A percentile compares a stretch with the other conserved stretches of the same genome.
Conservation (phyloP, 768 basidiomycete genomes). For the Clitopilus passeckerianus region DNA sequence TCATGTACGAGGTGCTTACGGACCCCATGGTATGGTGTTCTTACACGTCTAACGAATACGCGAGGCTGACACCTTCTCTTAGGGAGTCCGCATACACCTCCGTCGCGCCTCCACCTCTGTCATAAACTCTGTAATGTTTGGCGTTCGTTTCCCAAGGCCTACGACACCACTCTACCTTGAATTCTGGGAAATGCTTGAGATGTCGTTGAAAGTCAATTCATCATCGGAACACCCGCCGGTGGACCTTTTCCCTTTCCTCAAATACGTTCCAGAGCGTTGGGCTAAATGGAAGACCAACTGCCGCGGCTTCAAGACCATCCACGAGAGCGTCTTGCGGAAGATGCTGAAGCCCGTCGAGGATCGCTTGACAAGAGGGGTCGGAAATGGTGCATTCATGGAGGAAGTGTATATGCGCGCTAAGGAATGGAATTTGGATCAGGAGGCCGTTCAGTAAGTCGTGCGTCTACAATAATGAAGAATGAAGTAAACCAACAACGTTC, state of each 20-base stretch:
- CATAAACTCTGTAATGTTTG: not conserved
- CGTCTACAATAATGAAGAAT: not conserved
- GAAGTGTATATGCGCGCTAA: conserved; percentile 6
- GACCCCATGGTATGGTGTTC: not conserved
- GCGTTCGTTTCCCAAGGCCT: not conserved
- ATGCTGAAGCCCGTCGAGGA: conserved; percentile 4
- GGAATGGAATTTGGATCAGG: conserved; percentile 3
- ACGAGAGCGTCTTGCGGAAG: conserved; percentile 2
- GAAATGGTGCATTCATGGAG: conserved; percentile 20
- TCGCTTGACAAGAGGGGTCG: conserved; percentile 10
- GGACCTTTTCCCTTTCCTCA: conserved; percentile 3
- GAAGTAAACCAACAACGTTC: not conserved
- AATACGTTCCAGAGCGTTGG: conserved; percentile 12
- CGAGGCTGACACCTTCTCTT: not conserved
- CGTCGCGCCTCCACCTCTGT: not conserved
- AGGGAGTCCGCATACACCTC: not conserved
- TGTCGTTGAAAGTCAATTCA: not conserved
- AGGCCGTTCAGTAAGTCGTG: not conserved
- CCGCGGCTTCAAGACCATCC: conserved; percentile 1
- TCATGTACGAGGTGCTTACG: not conserved
- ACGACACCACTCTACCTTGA: not conserved
- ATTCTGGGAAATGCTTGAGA: not conserved
- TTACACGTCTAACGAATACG: not conserved
- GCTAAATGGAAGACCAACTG: conserved; percentile 11
- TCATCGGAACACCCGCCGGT: not conserved